Conservation (phyloP, 2,329 filamentous ascomycete species). For the Fusarium albidum region DNA sequence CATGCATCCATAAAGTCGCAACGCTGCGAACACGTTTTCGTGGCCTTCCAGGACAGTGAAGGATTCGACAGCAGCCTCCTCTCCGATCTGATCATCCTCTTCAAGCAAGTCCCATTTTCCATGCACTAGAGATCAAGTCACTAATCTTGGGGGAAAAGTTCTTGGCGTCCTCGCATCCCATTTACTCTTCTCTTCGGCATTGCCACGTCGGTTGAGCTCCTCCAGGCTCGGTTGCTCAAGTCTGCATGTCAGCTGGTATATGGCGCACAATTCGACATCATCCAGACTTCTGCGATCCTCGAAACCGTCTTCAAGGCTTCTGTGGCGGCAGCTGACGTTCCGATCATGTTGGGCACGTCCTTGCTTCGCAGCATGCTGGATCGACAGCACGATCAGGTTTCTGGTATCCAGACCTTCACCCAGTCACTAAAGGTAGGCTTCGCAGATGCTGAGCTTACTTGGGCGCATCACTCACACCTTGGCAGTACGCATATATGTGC, state of each 20-base stretch:
- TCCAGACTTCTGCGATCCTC: constrained; percentile 74
- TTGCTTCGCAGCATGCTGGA: constrained; percentile 72
- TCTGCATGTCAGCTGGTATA: constrained; percentile 72
- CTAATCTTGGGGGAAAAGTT: constrained; percentile 50
- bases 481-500: constrained; percentile 83
- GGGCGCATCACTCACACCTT: constrained; percentile 14
- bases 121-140: neutral
- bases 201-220: constrained; percentile 81
- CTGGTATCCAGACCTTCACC: constrained; percentile 77
- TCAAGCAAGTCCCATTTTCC: constrained; percentile 62
- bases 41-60: constrained; percentile 84
- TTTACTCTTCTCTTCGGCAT: constrained; percentile 82
- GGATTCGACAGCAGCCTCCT: constrained; percentile 79
- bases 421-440: constrained; percentile 70
- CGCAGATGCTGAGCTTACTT: neutral
- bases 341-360: constrained; percentile 69
- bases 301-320: constrained; percentile 75
- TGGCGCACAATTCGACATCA: constrained; percentile 80
- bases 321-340: constrained; percentile 64
- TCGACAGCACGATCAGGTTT: constrained; percentile 79
- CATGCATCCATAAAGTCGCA: constrained; percentile 65
- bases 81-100: constrained; percentile 73
- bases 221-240: constrained; percentile 77
- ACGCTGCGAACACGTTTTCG: constrained; percentile 66
- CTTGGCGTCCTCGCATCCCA: constrained; percentile 78